phyloP scores from a whole-genome alignment of 2,329 filamentous ascomycete species.

The Peltaster fructicola region DNA sequence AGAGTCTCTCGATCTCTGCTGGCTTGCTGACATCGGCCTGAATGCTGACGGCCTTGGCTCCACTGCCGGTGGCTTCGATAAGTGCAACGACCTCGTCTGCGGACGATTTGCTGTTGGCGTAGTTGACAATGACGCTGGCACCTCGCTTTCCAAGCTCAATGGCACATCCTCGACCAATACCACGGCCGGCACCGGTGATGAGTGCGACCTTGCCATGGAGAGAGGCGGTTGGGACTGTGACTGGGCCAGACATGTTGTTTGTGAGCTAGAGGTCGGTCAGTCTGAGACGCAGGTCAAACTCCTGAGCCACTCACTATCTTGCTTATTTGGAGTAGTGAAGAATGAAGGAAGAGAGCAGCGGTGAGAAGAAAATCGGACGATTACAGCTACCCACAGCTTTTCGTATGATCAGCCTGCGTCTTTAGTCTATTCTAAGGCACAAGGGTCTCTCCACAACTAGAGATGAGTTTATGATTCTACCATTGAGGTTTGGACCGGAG shows the following conservation, averaged over 20 bases:
- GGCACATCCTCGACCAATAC: constrained; percentile 49
- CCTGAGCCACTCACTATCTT: too few species aligned
- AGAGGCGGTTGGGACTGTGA: constrained; percentile 29
- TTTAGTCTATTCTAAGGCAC: too few species aligned
- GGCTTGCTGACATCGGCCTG: constrained; percentile 40
- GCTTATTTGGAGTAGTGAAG: not conserved
- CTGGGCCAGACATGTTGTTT: constrained; percentile 15
- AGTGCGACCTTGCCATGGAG: constrained; percentile 38
- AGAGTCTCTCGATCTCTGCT: constrained; percentile 40
- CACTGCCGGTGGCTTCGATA: constrained; percentile 29
- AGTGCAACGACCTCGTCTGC: constrained; percentile 31
- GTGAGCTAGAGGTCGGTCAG: constrained; percentile 1
- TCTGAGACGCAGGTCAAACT: constrained; percentile 3
- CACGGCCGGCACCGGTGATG: constrained; percentile 47
- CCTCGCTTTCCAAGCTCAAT: constrained; percentile 50
- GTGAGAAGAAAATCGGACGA: too few species aligned
- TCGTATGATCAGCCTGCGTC: too few species aligned
- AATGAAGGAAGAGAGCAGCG: too few species aligned
- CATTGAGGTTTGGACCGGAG: too few species aligned
- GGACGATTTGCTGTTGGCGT: constrained; percentile 35
- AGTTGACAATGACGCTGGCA: constrained; percentile 48
- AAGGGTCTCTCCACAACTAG: too few species aligned
- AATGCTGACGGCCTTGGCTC: constrained; percentile 37
- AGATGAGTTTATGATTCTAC: too few species aligned
- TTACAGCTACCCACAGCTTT: too few species aligned